Evolutionary conservation across 2,329 filamentous ascomycete genomes (phyloP).

Genomic region (Zalaria sp.): DNA sequence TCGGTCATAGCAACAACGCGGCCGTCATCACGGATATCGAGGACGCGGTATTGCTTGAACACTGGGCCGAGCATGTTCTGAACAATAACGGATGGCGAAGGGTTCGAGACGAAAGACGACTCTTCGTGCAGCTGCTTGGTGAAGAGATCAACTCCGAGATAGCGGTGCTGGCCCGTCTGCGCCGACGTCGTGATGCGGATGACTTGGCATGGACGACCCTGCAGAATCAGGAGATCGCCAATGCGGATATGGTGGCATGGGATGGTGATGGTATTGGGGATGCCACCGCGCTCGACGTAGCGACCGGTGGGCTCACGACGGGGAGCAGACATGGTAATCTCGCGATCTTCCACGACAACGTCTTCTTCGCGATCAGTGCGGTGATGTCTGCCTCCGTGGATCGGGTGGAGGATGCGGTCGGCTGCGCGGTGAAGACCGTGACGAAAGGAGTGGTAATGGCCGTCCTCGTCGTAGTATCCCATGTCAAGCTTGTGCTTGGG

Average conservation of each 20-base stretch:
- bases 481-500: constrained; percentile 44
- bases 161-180: constrained; percentile 98
- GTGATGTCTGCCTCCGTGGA: constrained; percentile 37
- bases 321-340: constrained; percentile 24
- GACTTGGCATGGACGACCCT: constrained; percentile 98
- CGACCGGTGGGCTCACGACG: constrained; percentile 11
- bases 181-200: constrained; percentile 98
- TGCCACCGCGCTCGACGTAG: constrained; percentile 10
- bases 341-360: constrained; percentile 35
- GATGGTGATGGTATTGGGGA: constrained; percentile 84
- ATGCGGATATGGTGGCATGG: constrained; percentile 99
- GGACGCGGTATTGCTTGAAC: constrained; percentile 99
- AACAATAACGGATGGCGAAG: constrained; percentile 87
- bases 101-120: constrained; percentile 95
- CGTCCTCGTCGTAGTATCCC: constrained; percentile 72
- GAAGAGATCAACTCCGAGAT: constrained; percentile 99
- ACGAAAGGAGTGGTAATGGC: constrained; percentile 61
- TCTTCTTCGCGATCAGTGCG: constrained; percentile 28
- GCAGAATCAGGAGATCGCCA: constrained; percentile 95
- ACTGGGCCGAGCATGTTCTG: constrained; percentile 99
- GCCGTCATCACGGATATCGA: constrained; percentile 81
- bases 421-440: constrained; percentile 54
- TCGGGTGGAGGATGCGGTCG: constrained; percentile 50
- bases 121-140: constrained; percentile 99
- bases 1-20: constrained; percentile 93